These are phyloP conservation scores for Herpetomonas tarakana DNA, from an alignment of 208 protist genomes.

Conservation along the genomic window DNA sequence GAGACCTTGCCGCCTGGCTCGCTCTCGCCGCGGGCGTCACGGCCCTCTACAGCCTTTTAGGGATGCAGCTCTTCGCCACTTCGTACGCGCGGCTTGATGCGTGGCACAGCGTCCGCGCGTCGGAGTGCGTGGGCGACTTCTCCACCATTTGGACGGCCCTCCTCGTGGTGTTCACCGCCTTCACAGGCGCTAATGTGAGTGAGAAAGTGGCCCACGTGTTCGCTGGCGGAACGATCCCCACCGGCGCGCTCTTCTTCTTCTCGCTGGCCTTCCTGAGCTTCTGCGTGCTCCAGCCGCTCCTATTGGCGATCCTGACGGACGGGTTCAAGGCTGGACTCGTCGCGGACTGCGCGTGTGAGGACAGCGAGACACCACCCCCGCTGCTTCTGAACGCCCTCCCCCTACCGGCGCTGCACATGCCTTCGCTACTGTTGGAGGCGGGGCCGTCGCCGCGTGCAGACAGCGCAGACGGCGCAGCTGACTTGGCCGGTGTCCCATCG, in stretches of 20 bases:
- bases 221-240: slow-evolving; percentile 14
- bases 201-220: slow-evolving; percentile 23
- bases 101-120: not conserved
- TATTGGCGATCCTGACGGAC: slow-evolving; percentile 19
- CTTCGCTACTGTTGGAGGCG: no score
- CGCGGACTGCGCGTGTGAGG: not conserved
- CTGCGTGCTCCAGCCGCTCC: slow-evolving; percentile 18
- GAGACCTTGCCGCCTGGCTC: slow-evolving; percentile 17
- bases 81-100: not conserved
- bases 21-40: slow-evolving; percentile 19
- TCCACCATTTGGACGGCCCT: slow-evolving; percentile 46
- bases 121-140: slow-evolving; percentile 23
- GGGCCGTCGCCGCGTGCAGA: no score
- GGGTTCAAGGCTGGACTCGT: not conserved
- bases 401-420: no score
- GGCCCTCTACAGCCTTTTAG: slow-evolving; percentile 46
- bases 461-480: no score
- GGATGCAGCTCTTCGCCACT: slow-evolving; percentile 53
- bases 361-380: not conserved
- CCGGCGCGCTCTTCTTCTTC: slow-evolving; percentile 44
- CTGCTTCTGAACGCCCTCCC: not conserved
- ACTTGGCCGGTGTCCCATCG: no score
- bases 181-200: slow-evolving; percentile 50
- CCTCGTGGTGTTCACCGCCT: slow-evolving; percentile 37
- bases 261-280: slow-evolving; percentile 8